phyloP scores from a whole-genome alignment of 1,139 yeast genomes.

The Diutina scorzettiae region DNA sequence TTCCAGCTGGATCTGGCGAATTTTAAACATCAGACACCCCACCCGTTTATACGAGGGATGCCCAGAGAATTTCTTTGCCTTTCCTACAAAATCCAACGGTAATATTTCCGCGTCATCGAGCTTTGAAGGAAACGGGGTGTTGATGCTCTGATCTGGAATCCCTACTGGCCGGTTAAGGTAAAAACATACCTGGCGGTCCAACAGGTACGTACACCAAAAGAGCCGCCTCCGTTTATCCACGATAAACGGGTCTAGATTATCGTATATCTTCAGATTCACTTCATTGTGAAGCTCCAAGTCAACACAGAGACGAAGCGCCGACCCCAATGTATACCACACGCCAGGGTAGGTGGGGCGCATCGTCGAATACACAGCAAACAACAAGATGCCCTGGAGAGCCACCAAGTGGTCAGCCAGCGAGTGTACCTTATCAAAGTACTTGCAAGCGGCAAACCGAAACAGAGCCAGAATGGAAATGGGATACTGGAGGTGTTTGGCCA shows the following conservation, averaged over 20 bases:
- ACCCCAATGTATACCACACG: conserved; percentile 84
- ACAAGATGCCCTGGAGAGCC: conserved; percentile 57
- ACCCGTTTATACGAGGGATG: conserved; percentile 4
- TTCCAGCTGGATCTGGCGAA: conserved; percentile 13
- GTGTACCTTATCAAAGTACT: conserved; percentile 47
- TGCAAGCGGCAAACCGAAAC: conserved; percentile 59
- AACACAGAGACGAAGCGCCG: conserved; percentile 67
- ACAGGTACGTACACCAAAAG: conserved; percentile 81
- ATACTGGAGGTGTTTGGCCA: conserved; percentile 60
- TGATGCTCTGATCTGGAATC: conserved; percentile 57
- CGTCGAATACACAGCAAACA: conserved; percentile 57
- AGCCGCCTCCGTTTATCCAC: conserved; percentile 64
- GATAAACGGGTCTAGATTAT: conserved; percentile 33
- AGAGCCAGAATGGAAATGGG: conserved; percentile 59
- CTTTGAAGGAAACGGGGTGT: conserved; percentile 56
- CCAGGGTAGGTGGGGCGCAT: conserved; percentile 78
- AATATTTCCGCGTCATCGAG: conserved; percentile 59
- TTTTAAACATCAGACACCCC: conserved; percentile 3
- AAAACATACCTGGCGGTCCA: conserved; percentile 70
- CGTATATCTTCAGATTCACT: conserved; percentile 21
- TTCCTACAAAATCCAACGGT: conserved; percentile 7
- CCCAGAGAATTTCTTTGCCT: background rate
- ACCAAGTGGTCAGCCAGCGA: conserved; percentile 52
- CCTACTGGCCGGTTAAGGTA: conserved; percentile 67
- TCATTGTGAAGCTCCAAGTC: conserved; percentile 68